Conservation (phyloP, 805 yeast genomes). For the Wickerhamiella galacta region DNA sequence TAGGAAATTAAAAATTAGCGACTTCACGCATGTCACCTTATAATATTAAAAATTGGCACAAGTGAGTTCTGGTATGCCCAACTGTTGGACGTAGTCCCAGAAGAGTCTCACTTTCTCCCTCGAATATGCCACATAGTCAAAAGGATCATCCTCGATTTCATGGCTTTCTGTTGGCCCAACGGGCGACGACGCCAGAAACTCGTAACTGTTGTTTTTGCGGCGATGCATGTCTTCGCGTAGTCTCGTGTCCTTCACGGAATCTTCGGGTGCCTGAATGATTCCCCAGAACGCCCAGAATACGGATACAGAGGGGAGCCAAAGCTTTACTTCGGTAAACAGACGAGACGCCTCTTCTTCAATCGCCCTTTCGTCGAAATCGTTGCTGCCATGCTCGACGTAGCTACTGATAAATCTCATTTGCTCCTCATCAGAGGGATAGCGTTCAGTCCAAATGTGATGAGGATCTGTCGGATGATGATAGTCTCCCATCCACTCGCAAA, state of each 20-base stretch:
- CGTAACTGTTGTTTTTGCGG: constrained; percentile 26
- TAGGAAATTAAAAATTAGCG: not conserved
- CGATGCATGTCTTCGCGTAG: constrained; percentile 20
- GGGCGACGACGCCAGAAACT: constrained; percentile 21
- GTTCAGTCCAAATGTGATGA: constrained; percentile 36
- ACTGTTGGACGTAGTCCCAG: constrained; percentile 44
- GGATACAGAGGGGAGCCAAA: constrained; percentile 71
- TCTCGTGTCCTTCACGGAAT: constrained; percentile 26
- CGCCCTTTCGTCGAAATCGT: constrained; percentile 19
- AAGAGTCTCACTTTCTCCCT: constrained; percentile 56
- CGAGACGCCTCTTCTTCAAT: constrained; percentile 32
- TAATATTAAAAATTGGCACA: no score
- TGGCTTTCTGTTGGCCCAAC: constrained; percentile 16
- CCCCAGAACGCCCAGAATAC: constrained; percentile 89
- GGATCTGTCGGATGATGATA: constrained; percentile 48
- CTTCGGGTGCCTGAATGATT: constrained; percentile 49
- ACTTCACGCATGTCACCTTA: not conserved
- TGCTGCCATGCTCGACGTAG: constrained; percentile 43
- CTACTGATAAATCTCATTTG: constrained; percentile 55
- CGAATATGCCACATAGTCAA: constrained; percentile 64
- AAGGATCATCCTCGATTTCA: constrained; percentile 19
- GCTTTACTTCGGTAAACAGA: constrained; percentile 45
- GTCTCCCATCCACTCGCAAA: constrained; percentile 94
- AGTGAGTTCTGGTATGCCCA: constrained; percentile 1
- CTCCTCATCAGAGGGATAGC: constrained; percentile 54